These are phyloP conservation scores for Hysterium pulicare DNA, from an alignment of 2,329 filamentous ascomycete genomes.

Conservation along the genomic window DNA sequence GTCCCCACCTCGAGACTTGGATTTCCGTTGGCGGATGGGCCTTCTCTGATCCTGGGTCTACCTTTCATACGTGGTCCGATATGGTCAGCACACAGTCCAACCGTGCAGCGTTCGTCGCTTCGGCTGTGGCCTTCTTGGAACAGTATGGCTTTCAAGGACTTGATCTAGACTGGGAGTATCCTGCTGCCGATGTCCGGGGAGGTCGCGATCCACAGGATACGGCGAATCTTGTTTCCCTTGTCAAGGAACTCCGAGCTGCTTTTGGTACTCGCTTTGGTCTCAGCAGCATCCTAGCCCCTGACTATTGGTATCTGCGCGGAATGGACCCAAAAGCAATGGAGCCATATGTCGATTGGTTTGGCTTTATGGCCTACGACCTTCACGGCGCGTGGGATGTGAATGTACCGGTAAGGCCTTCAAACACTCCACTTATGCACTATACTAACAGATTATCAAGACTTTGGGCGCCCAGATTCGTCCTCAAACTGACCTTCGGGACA, in stretches of 20 bases:
- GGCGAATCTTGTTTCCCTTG: conserved; percentile 34
- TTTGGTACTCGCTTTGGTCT: conserved; percentile 41
- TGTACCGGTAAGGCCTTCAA: conserved; percentile 6
- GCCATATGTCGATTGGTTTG: conserved; percentile 38
- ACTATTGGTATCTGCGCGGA: conserved; percentile 39
- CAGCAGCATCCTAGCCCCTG: conserved; percentile 33
- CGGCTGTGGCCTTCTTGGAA: conserved; percentile 29
- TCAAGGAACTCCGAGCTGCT: conserved; percentile 35
- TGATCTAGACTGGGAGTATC: conserved; percentile 51
- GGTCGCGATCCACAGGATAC: conserved; percentile 35
- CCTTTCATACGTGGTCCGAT: conserved; percentile 27
- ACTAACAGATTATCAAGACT: conserved; percentile 14
- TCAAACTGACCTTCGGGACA: conserved; percentile 45
- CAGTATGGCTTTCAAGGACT: conserved; percentile 37
- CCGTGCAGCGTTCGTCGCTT: conserved; percentile 38
- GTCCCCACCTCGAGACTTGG: conserved; percentile 21
- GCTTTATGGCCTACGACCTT: conserved; percentile 42
- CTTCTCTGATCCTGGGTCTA: conserved; percentile 26
- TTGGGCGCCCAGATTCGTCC: conserved; percentile 28
- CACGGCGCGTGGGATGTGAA: conserved; percentile 44
- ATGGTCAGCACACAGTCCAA: conserved; percentile 20
- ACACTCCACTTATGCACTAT: not conserved
- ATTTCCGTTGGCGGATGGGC: conserved; percentile 28
- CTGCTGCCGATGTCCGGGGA: conserved; percentile 32
- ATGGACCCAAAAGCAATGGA: conserved; percentile 41